Evolutionary conservation across 768 basidiomycete species (phyloP), one percentile per base, ranked within the genome.

Genomic region (Boletellus ananiceps): DNA sequence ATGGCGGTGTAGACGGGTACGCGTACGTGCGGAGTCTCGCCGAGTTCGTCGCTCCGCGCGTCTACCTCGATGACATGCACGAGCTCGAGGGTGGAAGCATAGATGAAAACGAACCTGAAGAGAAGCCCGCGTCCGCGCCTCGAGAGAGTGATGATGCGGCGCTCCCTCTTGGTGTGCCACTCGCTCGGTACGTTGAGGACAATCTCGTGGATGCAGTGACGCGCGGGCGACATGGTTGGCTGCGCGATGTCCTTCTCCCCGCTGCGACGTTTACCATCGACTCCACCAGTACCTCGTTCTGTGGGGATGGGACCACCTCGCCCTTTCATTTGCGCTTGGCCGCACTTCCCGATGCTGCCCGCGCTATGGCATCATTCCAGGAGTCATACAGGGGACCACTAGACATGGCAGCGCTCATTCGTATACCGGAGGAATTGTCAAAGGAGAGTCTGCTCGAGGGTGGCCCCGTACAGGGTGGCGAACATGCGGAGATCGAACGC

Each of bases 1-100:
- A 89, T 60, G 88, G 88, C 0, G 87, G 88, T 40, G 73, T 81
- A 0, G 86, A 88, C 48, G 88, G 88, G 2, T 66, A 82, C 23
- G 88, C 88, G 5, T 90, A 90, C 62, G 76, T 84, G 45, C 74
- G 84, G 51, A 90, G 88, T 61, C 58, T 91, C 47, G 87, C 86
- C 21, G 83, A 86, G 65, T 91, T 90, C 54, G 72, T 83, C 29
- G 62, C 70, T 5, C 61, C 64, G 15, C 60, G 70, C 19, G 44
- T 43, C 38, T 47, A 58, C 19, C 49, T 59, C 48, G 3, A 4
- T 7, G 41, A 40, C 3, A 29, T 21, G 25, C 31, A 29, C 31
- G 14, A 32, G 33, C 18, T 16, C 12, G 14, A 18, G 27, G 37
- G 40, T 8, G 29, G 8, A 4, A 44, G 40, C 18, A n/a, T 6